These are phyloP conservation scores for Halenospora varia DNA, from an alignment of 495 filamentous ascomycete genomes.

Conservation along the genomic window DNA sequence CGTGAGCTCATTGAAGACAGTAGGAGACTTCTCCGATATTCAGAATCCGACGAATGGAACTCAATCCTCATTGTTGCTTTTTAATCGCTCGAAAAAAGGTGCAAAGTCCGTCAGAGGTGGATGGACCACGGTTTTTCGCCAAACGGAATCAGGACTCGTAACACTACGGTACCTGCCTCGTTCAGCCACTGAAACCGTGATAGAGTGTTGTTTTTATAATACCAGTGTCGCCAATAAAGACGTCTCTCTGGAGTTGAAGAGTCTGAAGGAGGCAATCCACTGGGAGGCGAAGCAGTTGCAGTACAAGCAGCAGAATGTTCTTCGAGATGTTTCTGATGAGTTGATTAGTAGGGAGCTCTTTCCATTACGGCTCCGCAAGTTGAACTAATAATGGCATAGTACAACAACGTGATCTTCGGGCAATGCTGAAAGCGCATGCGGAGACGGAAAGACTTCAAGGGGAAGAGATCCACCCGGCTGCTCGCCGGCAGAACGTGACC, in stretches of 20 bases:
- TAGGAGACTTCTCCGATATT: background rate
- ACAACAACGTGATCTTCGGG: conserved; percentile 1
- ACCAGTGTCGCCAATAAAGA: background rate
- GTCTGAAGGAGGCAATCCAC: conserved; percentile 4
- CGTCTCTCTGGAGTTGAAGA: background rate
- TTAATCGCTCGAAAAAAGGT: background rate
- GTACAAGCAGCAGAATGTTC: background rate
- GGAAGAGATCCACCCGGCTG: conserved; percentile 19
- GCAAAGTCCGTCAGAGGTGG: background rate
- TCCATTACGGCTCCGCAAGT: background rate
- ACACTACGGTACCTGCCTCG: conserved; percentile 10
- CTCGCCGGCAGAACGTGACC: conserved; percentile 13
- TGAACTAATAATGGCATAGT: background rate
- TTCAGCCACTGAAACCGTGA: conserved; percentile 11
- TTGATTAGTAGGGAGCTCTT: background rate
- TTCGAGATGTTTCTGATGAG: background rate
- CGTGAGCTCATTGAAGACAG: too few species aligned
- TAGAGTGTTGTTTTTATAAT: conserved; percentile 19
- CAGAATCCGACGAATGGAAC: background rate
- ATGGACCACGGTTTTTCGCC: conserved; percentile 9
- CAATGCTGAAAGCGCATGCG: conserved; percentile 10
- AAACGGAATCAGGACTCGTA: conserved; percentile 3
- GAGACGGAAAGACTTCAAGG: conserved; percentile 9
- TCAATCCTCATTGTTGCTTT: background rate
- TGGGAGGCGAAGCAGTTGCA: conserved; percentile 4